These are phyloP conservation scores for Lasiosphaeriaceae sp. DNA, from an alignment of 495 filamentous ascomycete species.

Conservation along the genomic window DNA sequence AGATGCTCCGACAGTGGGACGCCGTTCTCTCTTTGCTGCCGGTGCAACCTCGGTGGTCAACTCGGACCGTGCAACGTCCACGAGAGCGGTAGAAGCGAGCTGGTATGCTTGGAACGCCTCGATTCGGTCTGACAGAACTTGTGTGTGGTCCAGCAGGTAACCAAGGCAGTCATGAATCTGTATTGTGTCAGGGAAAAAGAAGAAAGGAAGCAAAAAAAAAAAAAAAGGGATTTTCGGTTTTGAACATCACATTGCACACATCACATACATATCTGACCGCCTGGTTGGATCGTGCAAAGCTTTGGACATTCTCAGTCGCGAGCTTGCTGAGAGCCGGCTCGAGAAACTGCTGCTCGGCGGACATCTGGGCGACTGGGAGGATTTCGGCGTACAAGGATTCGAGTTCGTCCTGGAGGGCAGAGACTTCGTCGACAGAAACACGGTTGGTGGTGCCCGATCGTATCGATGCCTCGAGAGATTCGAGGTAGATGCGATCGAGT, in stretches of 20 bases:
- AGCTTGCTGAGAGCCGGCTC: conserved; percentile 50
- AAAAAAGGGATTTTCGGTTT: background rate
- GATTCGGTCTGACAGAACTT: conserved; percentile 22
- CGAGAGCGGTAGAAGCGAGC: conserved; percentile 22
- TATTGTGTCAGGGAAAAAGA: too few relatives aligned
- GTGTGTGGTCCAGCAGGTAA: conserved; percentile 31
- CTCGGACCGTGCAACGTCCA: conserved; percentile 24
- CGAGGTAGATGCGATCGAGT: conserved; percentile 46
- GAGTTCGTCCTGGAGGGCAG: conserved; percentile 52
- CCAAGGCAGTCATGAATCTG: conserved; percentile 37
- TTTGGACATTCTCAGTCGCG: conserved; percentile 32
- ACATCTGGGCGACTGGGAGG: conserved; percentile 59
- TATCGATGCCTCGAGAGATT: conserved; percentile 27
- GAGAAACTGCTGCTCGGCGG: conserved; percentile 55
- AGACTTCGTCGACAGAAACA: conserved; percentile 28
- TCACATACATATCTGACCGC: conserved; percentile 40
- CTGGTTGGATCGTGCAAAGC: conserved; percentile 29
- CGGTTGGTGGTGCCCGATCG: conserved; percentile 15
- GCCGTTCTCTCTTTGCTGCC: conserved; percentile 8
- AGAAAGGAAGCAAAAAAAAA: conserved; percentile 2
- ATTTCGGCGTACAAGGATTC: conserved; percentile 62
- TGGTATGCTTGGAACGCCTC: conserved; percentile 29
- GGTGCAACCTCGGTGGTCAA: conserved; percentile 9
- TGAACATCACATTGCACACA: conserved; percentile 4
- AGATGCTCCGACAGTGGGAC: conserved; percentile 9